Conservation (phyloP, 2,329 filamentous ascomycete genomes). For the Aspergillus sp. region DNA sequence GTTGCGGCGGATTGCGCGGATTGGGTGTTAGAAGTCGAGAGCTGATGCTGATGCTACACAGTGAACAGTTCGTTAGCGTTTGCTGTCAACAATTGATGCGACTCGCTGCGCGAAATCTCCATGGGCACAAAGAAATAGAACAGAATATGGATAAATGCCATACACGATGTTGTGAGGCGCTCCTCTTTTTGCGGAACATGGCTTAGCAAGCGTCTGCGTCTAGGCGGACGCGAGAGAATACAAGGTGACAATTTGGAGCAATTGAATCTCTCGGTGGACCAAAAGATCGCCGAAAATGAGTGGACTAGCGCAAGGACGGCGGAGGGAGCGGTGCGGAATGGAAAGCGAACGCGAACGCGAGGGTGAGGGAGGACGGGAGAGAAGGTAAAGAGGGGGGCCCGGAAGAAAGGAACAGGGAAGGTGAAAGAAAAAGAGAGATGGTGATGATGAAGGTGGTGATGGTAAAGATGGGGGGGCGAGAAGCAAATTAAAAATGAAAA, state of each 20-base stretch:
- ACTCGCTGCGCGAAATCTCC: background rate
- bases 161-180: conserved; percentile 42
- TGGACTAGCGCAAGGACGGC: conserved; percentile 1
- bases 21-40: conserved; percentile 64
- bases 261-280: conserved; percentile 2
- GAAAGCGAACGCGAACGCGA: conserved; percentile 7
- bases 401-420: background rate
- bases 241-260: background rate
- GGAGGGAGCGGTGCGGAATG: conserved; percentile 6
- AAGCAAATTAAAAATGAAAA: conserved; percentile 1
- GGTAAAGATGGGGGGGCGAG: background rate
- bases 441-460: conserved; percentile 2
- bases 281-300: conserved; percentile 1
- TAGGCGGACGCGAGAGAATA: conserved; percentile 13
- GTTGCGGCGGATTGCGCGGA: conserved; percentile 77
- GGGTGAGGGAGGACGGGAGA: background rate
- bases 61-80: conserved; percentile 8
- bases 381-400: background rate
- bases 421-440: background rate
- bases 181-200: conserved; percentile 46
- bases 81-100: background rate
- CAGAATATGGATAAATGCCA: conserved; percentile 9
- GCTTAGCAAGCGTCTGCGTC: conserved; percentile 13
- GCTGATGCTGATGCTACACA: conserved; percentile 43
- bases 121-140: background rate